Percentiles rank a stretch among this genome's conserved stretches.
phyloP scores from a whole-genome alignment of 75 land plant species.

The Cryptomeria japonica region DNA sequence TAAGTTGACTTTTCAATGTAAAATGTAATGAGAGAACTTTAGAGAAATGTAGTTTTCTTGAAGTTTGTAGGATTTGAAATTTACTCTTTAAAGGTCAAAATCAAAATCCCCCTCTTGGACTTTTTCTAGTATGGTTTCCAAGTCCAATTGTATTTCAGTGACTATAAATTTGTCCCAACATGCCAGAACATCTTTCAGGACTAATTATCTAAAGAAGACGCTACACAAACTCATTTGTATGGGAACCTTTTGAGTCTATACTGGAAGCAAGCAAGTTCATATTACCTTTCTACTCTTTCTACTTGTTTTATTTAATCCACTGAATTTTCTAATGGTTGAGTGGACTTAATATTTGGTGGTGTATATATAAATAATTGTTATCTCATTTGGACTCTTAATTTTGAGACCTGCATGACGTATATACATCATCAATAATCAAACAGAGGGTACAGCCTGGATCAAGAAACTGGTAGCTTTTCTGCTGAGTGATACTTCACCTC shows the following conservation, averaged over 20 bases:
- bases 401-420: too few species aligned
- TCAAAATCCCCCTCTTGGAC: background rate
- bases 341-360: too few species aligned
- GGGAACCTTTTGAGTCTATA: background rate
- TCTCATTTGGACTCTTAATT: too few species aligned
- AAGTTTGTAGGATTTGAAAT: background rate
- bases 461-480: too few species aligned
- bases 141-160: background rate
- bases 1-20: background rate
- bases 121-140: background rate
- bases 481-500: too few species aligned
- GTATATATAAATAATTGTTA: too few species aligned
- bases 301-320: background rate
- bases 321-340: too few species aligned
- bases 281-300: background rate
- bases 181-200: background rate
- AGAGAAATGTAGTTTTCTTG: background rate
- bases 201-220: background rate
- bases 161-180: background rate
- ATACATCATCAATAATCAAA: too few species aligned
- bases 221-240: background rate
- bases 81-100: too few species aligned
- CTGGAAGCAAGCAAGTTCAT: background rate
- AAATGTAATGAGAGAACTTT: background rate
- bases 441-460: too few species aligned